Evolutionary conservation across 192 early-diverging fungal species (phyloP).

Genomic region (Jimgerdemannia lactiflua): DNA sequence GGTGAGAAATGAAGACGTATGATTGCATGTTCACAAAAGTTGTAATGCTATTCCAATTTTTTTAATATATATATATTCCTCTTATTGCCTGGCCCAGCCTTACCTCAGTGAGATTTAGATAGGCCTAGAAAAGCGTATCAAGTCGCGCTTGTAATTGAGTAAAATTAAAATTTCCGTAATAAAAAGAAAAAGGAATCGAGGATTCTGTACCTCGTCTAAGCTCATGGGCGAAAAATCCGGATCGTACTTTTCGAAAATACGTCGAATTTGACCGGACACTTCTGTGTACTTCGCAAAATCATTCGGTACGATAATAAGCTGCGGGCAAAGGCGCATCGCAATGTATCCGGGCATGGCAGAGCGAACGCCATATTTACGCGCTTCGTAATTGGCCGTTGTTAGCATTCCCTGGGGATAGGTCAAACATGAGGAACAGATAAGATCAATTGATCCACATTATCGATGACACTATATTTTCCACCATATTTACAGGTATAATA

Average conservation of each 20-base stretch:
- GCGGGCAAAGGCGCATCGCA: constrained; percentile 54
- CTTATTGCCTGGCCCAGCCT: constrained; percentile 19
- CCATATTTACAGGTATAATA: no score
- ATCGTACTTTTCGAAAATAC: constrained; percentile 59
- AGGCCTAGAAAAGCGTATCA: constrained; percentile 16
- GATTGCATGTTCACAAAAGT: no score
- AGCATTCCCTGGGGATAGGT: constrained; percentile 33
- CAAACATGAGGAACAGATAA: neutral
- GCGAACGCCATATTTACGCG: constrained; percentile 61
- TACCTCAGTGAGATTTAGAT: constrained; percentile 35
- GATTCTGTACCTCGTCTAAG: constrained; percentile 44
- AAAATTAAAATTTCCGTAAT: neutral
- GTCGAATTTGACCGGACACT: constrained; percentile 40
- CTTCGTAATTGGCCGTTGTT: constrained; percentile 65
- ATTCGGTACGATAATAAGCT: constrained; percentile 45
- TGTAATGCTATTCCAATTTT: no score
- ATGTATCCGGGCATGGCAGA: constrained; percentile 68
- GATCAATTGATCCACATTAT: neutral
- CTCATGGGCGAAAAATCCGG: constrained; percentile 50
- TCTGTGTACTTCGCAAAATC: constrained; percentile 52
- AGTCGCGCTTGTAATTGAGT: neutral
- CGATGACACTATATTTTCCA: no score
- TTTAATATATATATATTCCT: constrained; percentile 18
- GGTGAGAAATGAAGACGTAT: no score
- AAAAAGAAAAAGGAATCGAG: neutral